Conservation (phyloP, 225 moss, liverwort and hornwort genomes). For the Sphagnum contortum region DNA sequence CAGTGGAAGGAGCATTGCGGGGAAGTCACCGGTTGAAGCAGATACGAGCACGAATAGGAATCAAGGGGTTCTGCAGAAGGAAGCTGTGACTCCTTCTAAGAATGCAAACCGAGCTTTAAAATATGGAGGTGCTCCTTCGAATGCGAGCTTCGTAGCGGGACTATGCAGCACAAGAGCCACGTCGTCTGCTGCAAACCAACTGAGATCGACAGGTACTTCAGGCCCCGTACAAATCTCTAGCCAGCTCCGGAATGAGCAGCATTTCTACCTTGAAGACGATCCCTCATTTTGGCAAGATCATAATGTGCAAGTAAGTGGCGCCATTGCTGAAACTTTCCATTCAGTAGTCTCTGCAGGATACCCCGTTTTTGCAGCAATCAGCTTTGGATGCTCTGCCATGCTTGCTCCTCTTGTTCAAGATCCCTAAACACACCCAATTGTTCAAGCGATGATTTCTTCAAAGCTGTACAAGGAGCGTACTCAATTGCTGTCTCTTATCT, state of each 20-base stretch:
- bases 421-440: no score
- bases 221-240: not conserved
- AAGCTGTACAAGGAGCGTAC: no score
- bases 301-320: constrained; percentile 58
- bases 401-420: no score
- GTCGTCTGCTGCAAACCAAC: constrained; percentile 22
- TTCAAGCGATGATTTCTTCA: no score
- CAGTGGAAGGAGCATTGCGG: constrained; percentile 16
- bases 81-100: constrained; percentile 30
- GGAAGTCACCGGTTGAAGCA: constrained; percentile 16
- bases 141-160: constrained; percentile 18
- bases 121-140: constrained; percentile 29
- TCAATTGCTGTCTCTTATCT: no score
- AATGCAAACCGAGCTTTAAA: constrained; percentile 38
- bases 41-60: no score
- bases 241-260: constrained; percentile 13
- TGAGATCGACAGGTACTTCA: constrained; percentile 14
- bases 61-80: no score
- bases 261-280: constrained; percentile 73
- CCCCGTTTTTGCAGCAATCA: not conserved
- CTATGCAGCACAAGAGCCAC: constrained; percentile 34
- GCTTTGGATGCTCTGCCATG: no score
- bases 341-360: not conserved
- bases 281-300: constrained; percentile 83
- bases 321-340: not conserved